Evolutionary conservation across 495 filamentous ascomycete species (phyloP), one percentile per base, ranked within the genome.

Genomic region (Rusavskia elegans): DNA sequence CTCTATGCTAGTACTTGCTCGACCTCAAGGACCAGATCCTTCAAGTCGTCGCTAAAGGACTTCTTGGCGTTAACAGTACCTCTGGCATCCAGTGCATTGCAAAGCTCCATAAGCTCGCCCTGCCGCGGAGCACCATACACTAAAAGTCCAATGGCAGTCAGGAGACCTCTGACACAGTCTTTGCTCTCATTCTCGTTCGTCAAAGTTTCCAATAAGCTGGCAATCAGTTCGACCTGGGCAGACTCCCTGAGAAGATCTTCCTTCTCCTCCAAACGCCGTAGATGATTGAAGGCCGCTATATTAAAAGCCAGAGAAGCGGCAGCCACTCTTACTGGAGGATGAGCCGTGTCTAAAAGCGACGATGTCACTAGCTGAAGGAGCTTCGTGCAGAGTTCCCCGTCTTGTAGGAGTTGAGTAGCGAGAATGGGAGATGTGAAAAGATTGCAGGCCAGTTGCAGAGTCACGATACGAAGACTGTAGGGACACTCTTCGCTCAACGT

Each of bases 281-380:
- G 75, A 60, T 82, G 80, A 58, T 89, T 87, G 9, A 80, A 72
- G 9, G 75, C 65, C 0, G 87, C 77, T 3, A 97, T 63, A 53
- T 96, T 95, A 66, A 89, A 89, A 1, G 85, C 76, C n/a, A 96
- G 66, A 1, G 83, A 83, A 16, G 88, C 76, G 0, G 89, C 86
- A 6, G 87, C 83, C 14, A 88, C 84, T 30, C 89, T 81, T 20
- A 80, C 58, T 30, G 66, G 63, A 53, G 71, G 19, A 63, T 67
- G 63, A 63, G 71, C 46, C n/a, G 63, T 64, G 59, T 81, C 78
- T 3, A 83, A 64, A 5, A 84, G 72, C 29, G 68, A 73, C 46
- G 68, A 64, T 10, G 74, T 76, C 17, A 75, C 64, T 17, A 82
- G 68, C 27, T 65, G 63, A 21, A 78, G 57, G 3, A 81, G 62